These are phyloP conservation scores for Termitomyces sp. DNA, from an alignment of 768 basidiomycete genomes.

Conservation along the genomic window DNA sequence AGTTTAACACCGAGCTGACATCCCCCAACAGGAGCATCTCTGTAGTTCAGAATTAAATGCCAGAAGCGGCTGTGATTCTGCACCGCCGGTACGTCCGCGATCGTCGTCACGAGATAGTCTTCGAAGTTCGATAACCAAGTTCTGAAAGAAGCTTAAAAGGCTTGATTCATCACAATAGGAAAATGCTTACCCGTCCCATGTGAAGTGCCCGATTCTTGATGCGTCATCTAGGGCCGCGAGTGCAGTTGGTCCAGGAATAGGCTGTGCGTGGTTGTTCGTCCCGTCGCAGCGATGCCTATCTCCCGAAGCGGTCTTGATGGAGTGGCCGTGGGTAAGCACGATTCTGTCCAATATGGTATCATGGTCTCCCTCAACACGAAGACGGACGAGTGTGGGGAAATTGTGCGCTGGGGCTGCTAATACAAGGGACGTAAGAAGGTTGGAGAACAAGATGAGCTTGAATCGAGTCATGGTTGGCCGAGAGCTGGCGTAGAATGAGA, in stretches of 20 bases:
- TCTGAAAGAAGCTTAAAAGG: neutral
- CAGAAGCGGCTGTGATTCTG: neutral
- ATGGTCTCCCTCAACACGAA: conserved; percentile 35
- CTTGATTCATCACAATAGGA: neutral
- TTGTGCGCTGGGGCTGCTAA: neutral
- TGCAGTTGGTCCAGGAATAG: conserved; percentile 32
- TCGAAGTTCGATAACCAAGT: neutral
- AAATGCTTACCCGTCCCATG: conserved; percentile 32
- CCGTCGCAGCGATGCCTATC: conserved; percentile 41
- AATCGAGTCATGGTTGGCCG: neutral
- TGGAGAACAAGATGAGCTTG: neutral
- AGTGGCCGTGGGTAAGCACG: conserved; percentile 34
- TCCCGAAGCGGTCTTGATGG: conserved; percentile 31
- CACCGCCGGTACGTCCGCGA: neutral
- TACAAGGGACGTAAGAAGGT: neutral
- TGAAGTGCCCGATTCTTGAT: conserved; percentile 23
- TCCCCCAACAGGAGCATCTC: conserved; percentile 2
- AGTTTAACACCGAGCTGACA: neutral
- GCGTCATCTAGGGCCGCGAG: conserved; percentile 42
- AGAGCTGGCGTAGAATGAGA: neutral
- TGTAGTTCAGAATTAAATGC: conserved; percentile 1
- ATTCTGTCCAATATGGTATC: conserved; percentile 34
- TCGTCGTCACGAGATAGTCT: neutral
- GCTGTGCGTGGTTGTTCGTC: conserved; percentile 30
- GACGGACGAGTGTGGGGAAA: conserved; percentile 17